Base-by-base conservation (phyloP, 2,329 filamentous ascomycete genomes). In the Pyrenophora tritici-repentis region DNA sequence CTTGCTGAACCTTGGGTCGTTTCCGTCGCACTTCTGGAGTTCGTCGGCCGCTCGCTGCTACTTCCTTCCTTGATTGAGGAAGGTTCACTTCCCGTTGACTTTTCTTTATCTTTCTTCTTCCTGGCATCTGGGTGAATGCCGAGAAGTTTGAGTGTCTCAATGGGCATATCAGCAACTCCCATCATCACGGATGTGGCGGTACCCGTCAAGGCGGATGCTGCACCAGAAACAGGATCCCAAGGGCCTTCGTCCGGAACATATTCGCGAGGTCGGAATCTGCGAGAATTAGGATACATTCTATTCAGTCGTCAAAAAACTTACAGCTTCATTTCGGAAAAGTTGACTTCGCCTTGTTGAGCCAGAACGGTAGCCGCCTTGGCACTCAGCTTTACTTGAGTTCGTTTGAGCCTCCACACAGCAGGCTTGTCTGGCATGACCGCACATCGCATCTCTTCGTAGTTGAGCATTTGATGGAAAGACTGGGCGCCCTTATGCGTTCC, bases 131-230 rank as follows among this genome's bases (percentile, higher is more conserved):
- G 73, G 37, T 79, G 76, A 13, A 79, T 79, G 29, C 74, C 71
- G 39, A 79, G 66, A 6, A 78, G 71, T 55, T 78, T 79, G 38
- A 83, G 66, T 3, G 85, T 78, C 38, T 84, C 81, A 13, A 79
- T 76, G 0, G 84, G 84, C 37, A 86, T 78, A 65, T 96, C 91
- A 1, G 89, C 89, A 34, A 96, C 81, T 1, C 90, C 90, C 82
- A 95, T 88, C 64, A 89, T 84, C 50, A 97, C 86, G 33, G 83
- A 88, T 20, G 88, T 86, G 39, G 94, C 79, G n/a, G 92, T 93
- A 5, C 89, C 88, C n/a, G 96, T 78, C 1, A 97, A 75, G 0
- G 91, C 90, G 37, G 85, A 84, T 0, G 90, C 86, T 13, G 86
- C 89, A 42, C 74, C 74, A 22, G 72, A 70, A 14, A 76, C 50